These are phyloP conservation scores for Paramecium sonneborni DNA, from an alignment of 73 alveolate species.

Conservation along the genomic window DNA sequence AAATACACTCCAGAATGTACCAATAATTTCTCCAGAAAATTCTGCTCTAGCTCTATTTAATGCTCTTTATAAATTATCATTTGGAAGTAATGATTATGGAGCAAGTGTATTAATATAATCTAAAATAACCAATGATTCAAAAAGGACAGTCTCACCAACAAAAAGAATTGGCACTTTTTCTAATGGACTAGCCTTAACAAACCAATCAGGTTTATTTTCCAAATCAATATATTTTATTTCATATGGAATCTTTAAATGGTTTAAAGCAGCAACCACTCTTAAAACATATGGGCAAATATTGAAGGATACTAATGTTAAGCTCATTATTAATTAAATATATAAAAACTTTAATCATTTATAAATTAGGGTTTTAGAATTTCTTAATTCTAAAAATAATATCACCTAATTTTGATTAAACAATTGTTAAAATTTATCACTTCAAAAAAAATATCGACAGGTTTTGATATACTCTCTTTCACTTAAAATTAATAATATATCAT, in stretches of 20 bases:
- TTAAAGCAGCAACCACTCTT: constrained; percentile 45
- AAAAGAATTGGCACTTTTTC: constrained; percentile 41
- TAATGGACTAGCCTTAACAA: constrained; percentile 39
- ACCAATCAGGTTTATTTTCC: constrained; percentile 53
- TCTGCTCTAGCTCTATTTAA: constrained; percentile 33
- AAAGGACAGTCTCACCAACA: constrained; percentile 28
- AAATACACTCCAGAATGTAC: neutral
- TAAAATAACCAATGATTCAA: constrained; percentile 10
- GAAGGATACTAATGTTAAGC: constrained; percentile 16
- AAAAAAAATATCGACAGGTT: too few species aligned
- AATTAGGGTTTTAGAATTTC: neutral
- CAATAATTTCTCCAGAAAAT: constrained; percentile 31
- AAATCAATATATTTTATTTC: constrained; percentile 35
- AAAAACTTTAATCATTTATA: neutral
- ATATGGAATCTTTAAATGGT: neutral
- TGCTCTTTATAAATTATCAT: constrained; percentile 8
- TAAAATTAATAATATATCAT: too few species aligned
- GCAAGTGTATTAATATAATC: neutral
- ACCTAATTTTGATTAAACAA: neutral
- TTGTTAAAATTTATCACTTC: neutral
- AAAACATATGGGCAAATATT: constrained; percentile 49
- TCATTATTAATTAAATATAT: neutral
- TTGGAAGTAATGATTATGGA: neutral
- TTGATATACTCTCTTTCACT: too few species aligned
- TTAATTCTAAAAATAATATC: neutral